phyloP scores from a whole-genome alignment of 305 asterid species.

The Fraxinus sp. region DNA sequence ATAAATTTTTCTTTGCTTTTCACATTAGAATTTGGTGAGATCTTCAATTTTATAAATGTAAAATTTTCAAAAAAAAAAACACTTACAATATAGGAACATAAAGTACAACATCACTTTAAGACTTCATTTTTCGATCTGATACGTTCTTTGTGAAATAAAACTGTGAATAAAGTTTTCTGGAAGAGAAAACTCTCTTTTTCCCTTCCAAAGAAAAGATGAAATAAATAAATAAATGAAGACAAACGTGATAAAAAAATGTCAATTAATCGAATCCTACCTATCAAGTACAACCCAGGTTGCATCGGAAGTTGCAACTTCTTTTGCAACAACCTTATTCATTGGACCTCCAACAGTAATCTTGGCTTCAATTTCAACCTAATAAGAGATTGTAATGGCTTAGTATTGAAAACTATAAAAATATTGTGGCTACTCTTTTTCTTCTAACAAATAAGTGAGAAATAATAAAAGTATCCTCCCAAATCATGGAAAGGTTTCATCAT shows the following conservation, averaged over 20 bases:
- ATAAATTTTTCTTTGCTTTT: background rate
- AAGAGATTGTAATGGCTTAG: slow-evolving; percentile 10
- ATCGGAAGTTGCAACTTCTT: slow-evolving; percentile 51
- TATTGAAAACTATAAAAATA: background rate
- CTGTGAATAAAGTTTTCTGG: background rate
- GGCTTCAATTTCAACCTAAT: slow-evolving; percentile 62
- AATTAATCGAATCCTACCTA: slow-evolving; percentile 38
- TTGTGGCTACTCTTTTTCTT: background rate
- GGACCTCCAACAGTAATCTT: slow-evolving; percentile 69
- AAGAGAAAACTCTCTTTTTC: background rate
- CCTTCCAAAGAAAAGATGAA: background rate
- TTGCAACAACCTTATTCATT: slow-evolving; percentile 46
- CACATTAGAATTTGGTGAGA: background rate
- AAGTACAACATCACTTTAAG: background rate
- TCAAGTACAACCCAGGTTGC: slow-evolving; percentile 67
- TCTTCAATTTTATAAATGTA: background rate
- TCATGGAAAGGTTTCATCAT: background rate
- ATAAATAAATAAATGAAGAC: background rate
- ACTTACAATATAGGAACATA: background rate
- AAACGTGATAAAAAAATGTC: background rate
- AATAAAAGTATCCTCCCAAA: background rate
- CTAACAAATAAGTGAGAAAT: background rate
- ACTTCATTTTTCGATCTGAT: background rate
- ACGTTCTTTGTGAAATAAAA: background rate
- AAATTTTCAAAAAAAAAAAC: background rate